Conservation (phyloP, 2,329 filamentous ascomycete genomes). For the Dryadomyces quercivorus region DNA sequence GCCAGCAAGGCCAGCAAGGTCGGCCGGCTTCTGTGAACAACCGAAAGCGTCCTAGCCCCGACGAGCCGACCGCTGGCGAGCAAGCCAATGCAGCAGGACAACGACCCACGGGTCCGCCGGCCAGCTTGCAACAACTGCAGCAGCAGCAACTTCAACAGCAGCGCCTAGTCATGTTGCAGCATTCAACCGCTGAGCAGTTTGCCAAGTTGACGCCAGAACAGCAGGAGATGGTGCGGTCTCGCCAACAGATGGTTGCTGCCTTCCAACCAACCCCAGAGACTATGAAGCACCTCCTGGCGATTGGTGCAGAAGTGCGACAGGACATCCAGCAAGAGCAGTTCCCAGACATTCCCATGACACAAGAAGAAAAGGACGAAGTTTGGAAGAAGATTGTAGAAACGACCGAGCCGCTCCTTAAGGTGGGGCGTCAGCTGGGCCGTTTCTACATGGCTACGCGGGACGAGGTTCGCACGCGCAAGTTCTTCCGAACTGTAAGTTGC, state of each 20-base stretch:
- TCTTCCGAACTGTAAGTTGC: slow-evolving; percentile 38
- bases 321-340: slow-evolving; percentile 26
- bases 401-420: slow-evolving; percentile 28
- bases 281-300: slow-evolving; percentile 18
- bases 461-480: slow-evolving; percentile 36
- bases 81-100: not conserved
- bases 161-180: slow-evolving; percentile 15
- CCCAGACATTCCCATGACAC: slow-evolving; percentile 33
- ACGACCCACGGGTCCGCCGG: not conserved
- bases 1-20: not conserved
- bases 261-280: slow-evolving; percentile 25
- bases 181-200: slow-evolving; percentile 24
- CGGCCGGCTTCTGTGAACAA: slow-evolving; percentile 1
- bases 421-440: slow-evolving; percentile 29
- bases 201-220: slow-evolving; percentile 32
- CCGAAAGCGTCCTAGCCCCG: slow-evolving; percentile 8
- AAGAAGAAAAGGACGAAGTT: slow-evolving; percentile 31
- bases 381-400: slow-evolving; percentile 29
- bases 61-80: not conserved
- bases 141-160: slow-evolving; percentile 13
- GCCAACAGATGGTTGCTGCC: slow-evolving; percentile 10
- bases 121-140: slow-evolving; percentile 9
- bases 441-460: slow-evolving; percentile 26
- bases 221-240: slow-evolving; percentile 15
- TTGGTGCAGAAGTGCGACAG: slow-evolving; percentile 21